Conservation (phyloP, 106 monocot genomes). For the Amphibolis antarctica region DNA sequence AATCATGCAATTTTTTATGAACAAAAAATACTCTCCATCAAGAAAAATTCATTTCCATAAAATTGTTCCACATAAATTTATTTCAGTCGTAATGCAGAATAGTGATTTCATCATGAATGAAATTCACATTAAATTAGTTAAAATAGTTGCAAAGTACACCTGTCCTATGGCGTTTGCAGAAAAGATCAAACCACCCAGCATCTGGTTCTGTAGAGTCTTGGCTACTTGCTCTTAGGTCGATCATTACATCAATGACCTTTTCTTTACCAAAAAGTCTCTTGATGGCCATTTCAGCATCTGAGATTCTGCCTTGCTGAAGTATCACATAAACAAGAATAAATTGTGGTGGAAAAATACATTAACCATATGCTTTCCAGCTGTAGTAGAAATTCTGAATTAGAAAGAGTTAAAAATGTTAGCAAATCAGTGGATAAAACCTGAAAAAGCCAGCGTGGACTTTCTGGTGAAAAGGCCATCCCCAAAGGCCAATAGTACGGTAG, state of each 20-base stretch:
- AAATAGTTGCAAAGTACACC: no score
- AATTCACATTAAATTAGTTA: no score
- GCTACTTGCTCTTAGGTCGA: conserved; percentile 40
- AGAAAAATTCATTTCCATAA: no score
- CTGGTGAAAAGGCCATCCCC: conserved; percentile 14
- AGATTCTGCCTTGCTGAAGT: conserved; percentile 74
- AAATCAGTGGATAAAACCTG: not conserved
- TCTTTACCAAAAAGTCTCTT: conserved; percentile 75
- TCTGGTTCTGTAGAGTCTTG: conserved; percentile 66
- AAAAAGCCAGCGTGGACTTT: conserved; percentile 21
- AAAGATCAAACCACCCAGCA: conserved; percentile 95
- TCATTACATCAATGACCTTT: conserved; percentile 64
- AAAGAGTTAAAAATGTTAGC: no score
- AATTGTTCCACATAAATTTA: no score
- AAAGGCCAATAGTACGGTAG: conserved; percentile 12
- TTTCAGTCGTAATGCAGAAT: no score
- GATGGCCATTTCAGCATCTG: conserved; percentile 70
- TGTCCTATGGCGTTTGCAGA: conserved; percentile 81
- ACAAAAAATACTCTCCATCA: no score
- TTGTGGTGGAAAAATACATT: no score
- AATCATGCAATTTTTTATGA: no score
- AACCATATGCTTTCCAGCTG: no score
- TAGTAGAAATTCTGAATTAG: no score
- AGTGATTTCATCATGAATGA: no score
- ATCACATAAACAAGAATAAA: not conserved